These are phyloP conservation scores for Rhizopus microsporus DNA, from an alignment of 371 early-diverging fungal species.

Conservation along the genomic window DNA sequence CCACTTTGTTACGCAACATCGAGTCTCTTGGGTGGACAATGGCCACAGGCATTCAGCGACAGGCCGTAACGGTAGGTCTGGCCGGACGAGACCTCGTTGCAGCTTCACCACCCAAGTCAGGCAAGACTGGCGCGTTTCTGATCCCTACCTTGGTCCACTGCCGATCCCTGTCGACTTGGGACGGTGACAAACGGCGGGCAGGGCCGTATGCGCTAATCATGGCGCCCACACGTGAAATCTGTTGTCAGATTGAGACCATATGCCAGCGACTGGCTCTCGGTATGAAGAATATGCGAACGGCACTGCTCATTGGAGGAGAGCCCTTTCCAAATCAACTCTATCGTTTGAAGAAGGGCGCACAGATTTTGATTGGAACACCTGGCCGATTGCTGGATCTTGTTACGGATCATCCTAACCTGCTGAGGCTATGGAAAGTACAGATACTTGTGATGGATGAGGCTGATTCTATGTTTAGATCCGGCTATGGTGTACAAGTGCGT, in stretches of 20 bases:
- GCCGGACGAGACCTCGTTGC: conserved; percentile 70
- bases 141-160: conserved; percentile 58
- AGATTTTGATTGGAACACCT: conserved; percentile 62
- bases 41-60: conserved; percentile 67
- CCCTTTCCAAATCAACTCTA: conserved; percentile 54
- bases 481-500: conserved; percentile 52
- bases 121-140: conserved; percentile 60
- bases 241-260: conserved; percentile 52
- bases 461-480: conserved; percentile 59
- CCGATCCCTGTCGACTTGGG: conserved; percentile 44
- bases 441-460: conserved; percentile 66
- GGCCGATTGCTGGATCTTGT: conserved; percentile 57
- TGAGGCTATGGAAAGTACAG: conserved; percentile 48
- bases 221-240: conserved; percentile 60
- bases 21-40: conserved; percentile 41
- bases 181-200: conserved; percentile 32
- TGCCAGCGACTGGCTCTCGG: conserved; percentile 47
- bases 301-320: conserved; percentile 56
- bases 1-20: conserved; percentile 41
- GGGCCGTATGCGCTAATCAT: conserved; percentile 63
- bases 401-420: conserved; percentile 39
- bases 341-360: conserved; percentile 59
- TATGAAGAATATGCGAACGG: conserved; percentile 56
- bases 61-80: conserved; percentile 66
- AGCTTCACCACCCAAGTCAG: conserved; percentile 70